phyloP scores from a whole-genome alignment of 164 flowering plant genomes.

The Vitis rotundifolia region DNA sequence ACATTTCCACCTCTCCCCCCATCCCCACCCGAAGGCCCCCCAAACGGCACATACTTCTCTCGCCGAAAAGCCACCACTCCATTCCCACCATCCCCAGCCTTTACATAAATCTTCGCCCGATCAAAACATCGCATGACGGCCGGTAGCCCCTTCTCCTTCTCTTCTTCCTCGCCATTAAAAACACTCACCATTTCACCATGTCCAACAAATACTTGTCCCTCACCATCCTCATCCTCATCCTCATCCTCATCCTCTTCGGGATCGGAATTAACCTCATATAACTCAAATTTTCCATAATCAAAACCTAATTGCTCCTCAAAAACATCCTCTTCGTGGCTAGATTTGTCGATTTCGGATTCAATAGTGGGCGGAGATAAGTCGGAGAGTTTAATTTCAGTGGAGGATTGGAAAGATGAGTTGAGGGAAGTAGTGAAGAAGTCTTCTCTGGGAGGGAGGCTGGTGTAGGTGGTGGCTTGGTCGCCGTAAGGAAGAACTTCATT shows the following conservation, averaged over 20 bases:
- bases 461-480: conserved; percentile 69
- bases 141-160: conserved; percentile 91
- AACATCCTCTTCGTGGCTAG: conserved; percentile 10
- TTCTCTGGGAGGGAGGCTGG: conserved; percentile 63
- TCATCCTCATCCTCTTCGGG: conserved; percentile 12
- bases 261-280: conserved; percentile 29
- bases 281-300: conserved; percentile 28
- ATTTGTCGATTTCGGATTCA: not conserved
- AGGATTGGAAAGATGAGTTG: not conserved
- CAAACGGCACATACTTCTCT: conserved; percentile 88
- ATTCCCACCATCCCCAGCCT: conserved; percentile 93
- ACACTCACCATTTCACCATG: conserved; percentile 19
- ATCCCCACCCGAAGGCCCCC: conserved; percentile 97
- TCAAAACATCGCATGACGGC: conserved; percentile 98
- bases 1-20: conserved; percentile 96
- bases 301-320: conserved; percentile 22
- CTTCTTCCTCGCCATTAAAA: conserved; percentile 28
- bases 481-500: conserved; percentile 17
- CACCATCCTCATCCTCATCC: conserved; percentile 12
- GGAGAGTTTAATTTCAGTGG: conserved; percentile 28
- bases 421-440: conserved; percentile 26
- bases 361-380: conserved; percentile 4
- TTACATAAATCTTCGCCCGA: conserved; percentile 76
- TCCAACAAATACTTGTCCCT: not conserved
- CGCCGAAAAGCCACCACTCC: conserved; percentile 95